Percentiles rank a stretch among this genome's conserved stretches.
phyloP scores from a whole-genome alignment of 805 yeast species.

The Candida odintsovae region DNA sequence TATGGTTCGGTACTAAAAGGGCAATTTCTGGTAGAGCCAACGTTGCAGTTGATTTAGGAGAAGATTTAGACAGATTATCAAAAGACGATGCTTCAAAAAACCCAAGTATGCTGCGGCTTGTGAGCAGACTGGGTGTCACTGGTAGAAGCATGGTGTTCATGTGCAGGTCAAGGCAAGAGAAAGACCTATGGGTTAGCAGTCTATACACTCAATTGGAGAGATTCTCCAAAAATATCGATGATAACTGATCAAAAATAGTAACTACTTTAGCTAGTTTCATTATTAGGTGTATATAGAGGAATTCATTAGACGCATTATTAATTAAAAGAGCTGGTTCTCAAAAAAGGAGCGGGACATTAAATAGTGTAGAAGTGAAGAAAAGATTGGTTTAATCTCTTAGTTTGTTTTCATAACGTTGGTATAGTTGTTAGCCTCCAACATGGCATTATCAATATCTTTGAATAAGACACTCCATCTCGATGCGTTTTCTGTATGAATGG shows the following conservation, averaged over 20 bases:
- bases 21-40: conserved; percentile 28
- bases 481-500: not conserved
- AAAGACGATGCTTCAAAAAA: conserved; percentile 19
- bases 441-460: conserved; percentile 20
- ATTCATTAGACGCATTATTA: not conserved
- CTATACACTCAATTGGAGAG: conserved; percentile 32
- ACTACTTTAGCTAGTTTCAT: too few species aligned
- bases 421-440: conserved; percentile 8
- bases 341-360: not conserved
- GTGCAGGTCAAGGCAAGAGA: conserved; percentile 75
- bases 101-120: conserved; percentile 40
- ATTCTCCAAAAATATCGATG: conserved; percentile 14
- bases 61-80: not conserved
- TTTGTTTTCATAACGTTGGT: not conserved
- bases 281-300: too few species aligned
- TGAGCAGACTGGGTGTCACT: conserved; percentile 53
- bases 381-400: not conserved
- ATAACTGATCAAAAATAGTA: conserved; percentile 3
- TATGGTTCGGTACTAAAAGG: conserved; percentile 75
- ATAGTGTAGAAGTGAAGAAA: not conserved
- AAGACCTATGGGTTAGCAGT: conserved; percentile 72
- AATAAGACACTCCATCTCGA: conserved; percentile 19
- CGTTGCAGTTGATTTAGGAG: not conserved
- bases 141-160: conserved; percentile 70
- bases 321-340: not conserved